Base-by-base conservation (phyloP, 768 basidiomycete species). In the Mrakia hoshinonis region DNA sequence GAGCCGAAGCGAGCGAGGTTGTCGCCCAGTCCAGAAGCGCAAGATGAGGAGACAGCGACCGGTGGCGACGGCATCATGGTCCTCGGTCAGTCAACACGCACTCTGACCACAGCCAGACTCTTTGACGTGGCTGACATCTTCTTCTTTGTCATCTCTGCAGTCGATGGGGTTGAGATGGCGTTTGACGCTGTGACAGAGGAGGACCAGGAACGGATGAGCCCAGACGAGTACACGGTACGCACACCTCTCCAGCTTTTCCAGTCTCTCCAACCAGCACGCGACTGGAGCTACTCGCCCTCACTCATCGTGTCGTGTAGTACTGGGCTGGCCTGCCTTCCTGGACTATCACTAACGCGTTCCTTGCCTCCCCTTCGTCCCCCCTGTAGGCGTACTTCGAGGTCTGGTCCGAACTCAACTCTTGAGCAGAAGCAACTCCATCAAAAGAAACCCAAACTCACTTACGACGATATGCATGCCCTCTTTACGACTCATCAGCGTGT, bases 151-250 rank as follows among this genome's bases (percentile, higher is more conserved):
- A 6, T 43, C 29, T 65, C 24, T n/a, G 1, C 63, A 79, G 92
- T 97, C 31, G 87, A 87, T 72, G 92, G 92, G 18, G 81, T 83
- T 49, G 83, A 86, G 24, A 86, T 90, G 75, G 83, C 85, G 9
- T 88, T 90, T 75, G 89, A 87, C 4, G 83, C 87, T 73, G 86
- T 98, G 52, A 94, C 90, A 3, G 93, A 96, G 75, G 94, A 92
- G 74, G 89, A 94, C 77, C 89, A 92, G 76, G 93, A 92, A 60
- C 77, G 87, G 75, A 96, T 96, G 93, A 91, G 90, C 4, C 87
- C 90, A 1, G 93, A 94, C 69, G 93, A 96, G 79, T 95, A 95
- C 77, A 86, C 87, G 38, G 85, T 92, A 85, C 71, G 74, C n/a
- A 18, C 48, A n/a, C 49, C 55, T 36, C 54, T 20, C 76, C 76